Evolutionary conservation across 495 filamentous ascomycete species (phyloP).

Genomic region (Neurospora hispaniola): DNA sequence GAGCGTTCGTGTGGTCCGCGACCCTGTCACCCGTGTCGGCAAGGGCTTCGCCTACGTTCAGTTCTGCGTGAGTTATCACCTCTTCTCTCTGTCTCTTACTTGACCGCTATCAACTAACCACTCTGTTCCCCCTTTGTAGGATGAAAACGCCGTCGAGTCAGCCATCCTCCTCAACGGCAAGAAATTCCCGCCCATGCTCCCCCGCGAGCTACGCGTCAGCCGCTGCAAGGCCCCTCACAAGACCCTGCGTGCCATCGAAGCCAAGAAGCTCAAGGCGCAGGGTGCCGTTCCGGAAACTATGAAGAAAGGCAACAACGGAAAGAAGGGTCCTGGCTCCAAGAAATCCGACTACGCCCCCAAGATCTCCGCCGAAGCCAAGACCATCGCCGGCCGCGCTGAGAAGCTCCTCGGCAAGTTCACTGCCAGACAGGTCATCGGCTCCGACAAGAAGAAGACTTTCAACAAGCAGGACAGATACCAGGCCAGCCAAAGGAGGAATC

Average conservation of each 20-base stretch:
- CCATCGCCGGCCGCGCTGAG: constrained; percentile 64
- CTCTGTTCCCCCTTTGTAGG: constrained; percentile 30
- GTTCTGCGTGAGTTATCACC: constrained; percentile 48
- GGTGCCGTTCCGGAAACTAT: background rate
- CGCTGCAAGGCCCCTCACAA: constrained; percentile 71
- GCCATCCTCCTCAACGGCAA: constrained; percentile 79
- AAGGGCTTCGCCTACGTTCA: constrained; percentile 99
- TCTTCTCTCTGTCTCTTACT: background rate
- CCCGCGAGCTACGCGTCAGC: constrained; percentile 74
- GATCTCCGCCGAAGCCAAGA: constrained; percentile 53
- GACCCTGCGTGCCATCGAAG: constrained; percentile 43
- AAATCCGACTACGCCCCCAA: constrained; percentile 50
- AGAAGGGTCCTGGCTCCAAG: constrained; percentile 12
- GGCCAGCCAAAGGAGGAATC: constrained; percentile 6
- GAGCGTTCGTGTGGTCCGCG: constrained; percentile 86
- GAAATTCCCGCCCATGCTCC: constrained; percentile 86
- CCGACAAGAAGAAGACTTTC: constrained; percentile 19
- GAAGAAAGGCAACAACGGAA: constrained; percentile 11
- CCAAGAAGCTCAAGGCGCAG: constrained; percentile 11
- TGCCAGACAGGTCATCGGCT: constrained; percentile 45
- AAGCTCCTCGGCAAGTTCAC: constrained; percentile 77
- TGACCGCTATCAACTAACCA: background rate
- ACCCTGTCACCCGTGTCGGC: constrained; percentile 79
- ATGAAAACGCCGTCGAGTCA: constrained; percentile 75
- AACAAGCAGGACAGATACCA: constrained; percentile 15